Conservation (phyloP, 202 grass and related monocot genomes). For the Digitaria exilis region DNA sequence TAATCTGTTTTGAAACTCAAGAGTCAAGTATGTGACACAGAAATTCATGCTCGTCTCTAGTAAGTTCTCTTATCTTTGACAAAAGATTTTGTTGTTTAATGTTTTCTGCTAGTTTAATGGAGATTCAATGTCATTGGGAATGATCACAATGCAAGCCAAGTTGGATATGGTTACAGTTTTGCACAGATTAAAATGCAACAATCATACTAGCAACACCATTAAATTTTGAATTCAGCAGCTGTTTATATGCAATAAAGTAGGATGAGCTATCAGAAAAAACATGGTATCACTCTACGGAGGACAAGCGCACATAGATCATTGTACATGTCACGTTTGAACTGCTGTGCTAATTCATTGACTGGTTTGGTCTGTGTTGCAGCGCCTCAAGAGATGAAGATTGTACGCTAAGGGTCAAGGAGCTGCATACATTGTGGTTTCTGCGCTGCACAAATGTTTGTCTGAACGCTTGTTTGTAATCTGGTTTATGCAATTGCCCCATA, state of each 20-base stretch:
- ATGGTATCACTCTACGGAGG: background rate
- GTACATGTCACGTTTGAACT: background rate
- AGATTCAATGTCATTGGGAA: conserved; percentile 4
- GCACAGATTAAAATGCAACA: background rate
- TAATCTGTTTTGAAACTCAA: background rate
- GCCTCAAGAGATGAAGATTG: background rate
- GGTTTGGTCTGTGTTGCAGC: conserved; percentile 30
- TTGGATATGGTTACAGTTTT: background rate
- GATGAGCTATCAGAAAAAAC: background rate
- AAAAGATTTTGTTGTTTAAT: background rate
- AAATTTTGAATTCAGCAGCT: background rate
- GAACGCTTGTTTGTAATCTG: conserved; percentile 25
- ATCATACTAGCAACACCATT: background rate
- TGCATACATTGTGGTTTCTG: background rate
- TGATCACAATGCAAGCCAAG: background rate
- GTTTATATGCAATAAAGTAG: conserved; percentile 11
- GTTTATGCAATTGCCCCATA: conserved; percentile 21
- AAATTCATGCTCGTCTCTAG: background rate
- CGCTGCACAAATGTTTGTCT: background rate
- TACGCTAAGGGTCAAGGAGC: background rate
- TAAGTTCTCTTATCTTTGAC: background rate
- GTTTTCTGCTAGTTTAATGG: conserved; percentile 21
- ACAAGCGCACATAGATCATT: background rate
- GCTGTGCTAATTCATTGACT: conserved; percentile 9
- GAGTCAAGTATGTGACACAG: conserved; percentile 9